A percentile compares a stretch with the other conserved stretches of the same genome.
phyloP scores from a whole-genome alignment of 352 stramenopile species.

The Globisporangium nodosum region DNA sequence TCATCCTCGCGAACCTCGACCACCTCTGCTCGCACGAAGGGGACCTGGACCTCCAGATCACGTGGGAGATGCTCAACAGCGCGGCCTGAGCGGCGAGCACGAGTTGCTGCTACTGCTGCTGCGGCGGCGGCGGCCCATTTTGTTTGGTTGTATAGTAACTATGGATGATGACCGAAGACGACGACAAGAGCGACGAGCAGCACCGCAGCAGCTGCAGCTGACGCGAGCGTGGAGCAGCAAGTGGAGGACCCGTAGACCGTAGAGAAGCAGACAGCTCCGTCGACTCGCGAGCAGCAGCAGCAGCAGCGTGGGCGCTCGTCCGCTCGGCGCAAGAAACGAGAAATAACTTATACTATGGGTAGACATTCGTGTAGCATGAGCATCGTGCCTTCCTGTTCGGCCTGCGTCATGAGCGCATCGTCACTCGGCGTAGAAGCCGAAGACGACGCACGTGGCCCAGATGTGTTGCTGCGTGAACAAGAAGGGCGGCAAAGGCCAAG shows the following conservation, averaged over 20 bases:
- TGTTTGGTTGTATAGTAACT: slow-evolving; percentile 42
- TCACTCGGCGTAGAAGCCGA: slow-evolving; percentile 89
- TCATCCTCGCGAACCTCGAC: slow-evolving; percentile 77
- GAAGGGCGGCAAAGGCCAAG: no score
- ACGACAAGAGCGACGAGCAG: slow-evolving; percentile 14
- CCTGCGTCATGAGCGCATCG: no score
- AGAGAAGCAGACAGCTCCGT: no score
- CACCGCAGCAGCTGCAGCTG: slow-evolving; percentile 5
- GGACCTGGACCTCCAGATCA: slow-evolving; percentile 81
- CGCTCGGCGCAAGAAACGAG: background rate
- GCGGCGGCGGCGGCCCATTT: background rate
- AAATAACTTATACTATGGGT: slow-evolving; percentile 42
- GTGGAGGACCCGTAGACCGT: background rate
- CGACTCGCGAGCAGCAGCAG: no score
- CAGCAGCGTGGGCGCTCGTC: no score
- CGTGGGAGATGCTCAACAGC: slow-evolving; percentile 76
- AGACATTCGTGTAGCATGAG: slow-evolving; percentile 7
- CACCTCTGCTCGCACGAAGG: slow-evolving; percentile 79
- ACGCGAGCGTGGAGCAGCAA: background rate
- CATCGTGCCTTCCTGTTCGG: no score
- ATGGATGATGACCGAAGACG: background rate
- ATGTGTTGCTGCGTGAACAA: slow-evolving; percentile 56
- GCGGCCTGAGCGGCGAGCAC: slow-evolving; percentile 20
- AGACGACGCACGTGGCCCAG: slow-evolving; percentile 88
- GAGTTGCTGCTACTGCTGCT: no score